These are phyloP conservation scores for Piromyces sp. DNA, from an alignment of 192 early-diverging fungal species.

Conservation along the genomic window DNA sequence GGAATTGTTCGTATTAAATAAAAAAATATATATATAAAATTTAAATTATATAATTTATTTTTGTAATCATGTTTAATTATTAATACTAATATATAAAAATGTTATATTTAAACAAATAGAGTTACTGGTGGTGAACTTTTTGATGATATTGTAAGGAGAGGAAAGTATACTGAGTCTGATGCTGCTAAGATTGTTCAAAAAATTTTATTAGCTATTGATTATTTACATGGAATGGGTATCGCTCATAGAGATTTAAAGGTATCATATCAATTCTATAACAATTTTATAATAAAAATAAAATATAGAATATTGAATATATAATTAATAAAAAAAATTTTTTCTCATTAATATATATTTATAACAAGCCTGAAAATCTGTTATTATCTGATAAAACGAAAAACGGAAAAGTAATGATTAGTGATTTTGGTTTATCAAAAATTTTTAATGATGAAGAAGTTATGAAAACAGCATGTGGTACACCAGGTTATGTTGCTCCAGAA, in stretches of 20 bases:
- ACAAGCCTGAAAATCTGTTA: constrained; percentile 37
- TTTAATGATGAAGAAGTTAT: constrained; percentile 41
- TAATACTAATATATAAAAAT: no score
- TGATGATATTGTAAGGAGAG: constrained; percentile 57
- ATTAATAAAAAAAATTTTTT: no score
- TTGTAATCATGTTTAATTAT: no score
- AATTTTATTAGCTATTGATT: constrained; percentile 56
- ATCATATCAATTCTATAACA: background rate
- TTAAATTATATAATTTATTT: no score
- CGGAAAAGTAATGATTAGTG: constrained; percentile 64
- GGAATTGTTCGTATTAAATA: no score
- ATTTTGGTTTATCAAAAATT: constrained; percentile 53
- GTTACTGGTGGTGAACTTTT: constrained; percentile 76
- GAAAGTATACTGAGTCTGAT: constrained; percentile 66
- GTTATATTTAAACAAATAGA: background rate
- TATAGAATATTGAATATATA: no score
- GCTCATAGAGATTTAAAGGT: constrained; percentile 58
- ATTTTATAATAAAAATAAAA: no score
- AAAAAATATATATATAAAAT: no score
- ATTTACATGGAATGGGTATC: constrained; percentile 71
- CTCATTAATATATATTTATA: no score
- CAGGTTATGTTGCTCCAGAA: constrained; percentile 61
- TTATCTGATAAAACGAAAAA: constrained; percentile 41
- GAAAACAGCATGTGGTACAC: constrained; percentile 70
- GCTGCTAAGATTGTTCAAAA: constrained; percentile 56